A percentile compares a stretch with the other conserved stretches of the same genome.
Evolutionary conservation across 768 basidiomycete genomes (phyloP).

Genomic region (Rhodosporidiobolus odoratus): DNA sequence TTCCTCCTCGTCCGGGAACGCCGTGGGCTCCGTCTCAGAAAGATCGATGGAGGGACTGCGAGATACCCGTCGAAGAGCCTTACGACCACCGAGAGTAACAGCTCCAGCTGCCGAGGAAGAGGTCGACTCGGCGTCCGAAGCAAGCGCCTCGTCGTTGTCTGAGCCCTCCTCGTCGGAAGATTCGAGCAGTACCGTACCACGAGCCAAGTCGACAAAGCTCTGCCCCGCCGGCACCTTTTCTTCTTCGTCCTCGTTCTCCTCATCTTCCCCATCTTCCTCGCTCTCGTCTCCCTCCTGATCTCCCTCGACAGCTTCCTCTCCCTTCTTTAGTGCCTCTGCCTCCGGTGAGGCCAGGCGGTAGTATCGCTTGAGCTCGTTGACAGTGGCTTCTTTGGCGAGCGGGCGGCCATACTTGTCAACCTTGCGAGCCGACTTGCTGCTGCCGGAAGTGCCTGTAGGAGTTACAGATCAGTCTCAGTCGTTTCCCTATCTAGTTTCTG

Average conservation of each 20-base stretch:
- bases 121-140: conserved; percentile 43
- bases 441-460: neutral
- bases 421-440: conserved; percentile 36
- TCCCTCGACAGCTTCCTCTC: neutral
- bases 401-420: conserved; percentile 51
- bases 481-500: neutral
- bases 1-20: conserved; percentile 61
- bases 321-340: conserved; percentile 31
- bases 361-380: conserved; percentile 50
- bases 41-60: conserved; percentile 39
- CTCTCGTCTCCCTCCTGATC: conserved; percentile 1
- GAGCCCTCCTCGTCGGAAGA: conserved; percentile 59
- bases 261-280: conserved; percentile 17
- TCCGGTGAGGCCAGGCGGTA: conserved; percentile 47
- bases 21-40: conserved; percentile 35
- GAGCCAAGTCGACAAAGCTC: conserved; percentile 64
- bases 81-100: conserved; percentile 26
- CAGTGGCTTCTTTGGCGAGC: conserved; percentile 44
- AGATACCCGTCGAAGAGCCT: conserved; percentile 10
- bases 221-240: conserved; percentile 1
- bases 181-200: conserved; percentile 78
- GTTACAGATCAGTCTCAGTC: neutral
- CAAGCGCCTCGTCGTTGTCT: conserved; percentile 53
- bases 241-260: conserved; percentile 24
- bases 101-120: conserved; percentile 22